Base-by-base conservation (phyloP, 2,329 filamentous ascomycete species). In the Delphinella strobiligena region DNA sequence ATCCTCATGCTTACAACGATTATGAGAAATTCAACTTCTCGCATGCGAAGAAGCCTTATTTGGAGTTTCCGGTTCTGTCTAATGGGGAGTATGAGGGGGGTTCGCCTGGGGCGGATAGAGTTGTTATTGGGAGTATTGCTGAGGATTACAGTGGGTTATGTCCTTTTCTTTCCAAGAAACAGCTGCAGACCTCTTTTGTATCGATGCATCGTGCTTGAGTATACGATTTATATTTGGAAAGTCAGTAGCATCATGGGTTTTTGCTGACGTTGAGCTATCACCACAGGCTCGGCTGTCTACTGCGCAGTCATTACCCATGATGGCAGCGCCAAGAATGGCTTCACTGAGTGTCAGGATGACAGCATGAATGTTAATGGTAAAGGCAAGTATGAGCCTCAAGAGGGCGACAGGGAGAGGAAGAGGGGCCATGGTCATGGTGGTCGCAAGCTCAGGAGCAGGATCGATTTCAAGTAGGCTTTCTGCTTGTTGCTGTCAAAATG, bases 1-100 rank as follows among this genome's bases (percentile, higher is more conserved):
- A 57, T 35, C 56, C 56, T 2, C 55, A 58, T 41, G 49, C 42
- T 10, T 58, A 59, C 41, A 54, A 58, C 36, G 54, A 59, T 40
- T 56, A 58, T 41, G 56, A 60, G 37, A 43, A 52, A 9, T 55
- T 56, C 47, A 42, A 46, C 17, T 58, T 59, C 46, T 18, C 39
- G 12, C 52, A 54, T 37, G 52, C 52, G 8, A 36, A 51, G 17
- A 49, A 47, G 24, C 54, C 56, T 0, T 56, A 56, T 32, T 48
- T 57, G 19, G 55, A 58, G 29, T 60, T 58, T 19, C 54, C 56
- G 4, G 51, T 60, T 34, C 31, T 54, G 16, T 40, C 32, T 15
- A 51, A 50, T 14, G 38, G 44, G 14, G 29, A 36, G 2, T 56
- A 51, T 37, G 46, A 42, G 4, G 52, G 48, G 3, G 43, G 45